Conservation (phyloP, 2,329 filamentous ascomycete genomes). For the Apiospora marii region DNA sequence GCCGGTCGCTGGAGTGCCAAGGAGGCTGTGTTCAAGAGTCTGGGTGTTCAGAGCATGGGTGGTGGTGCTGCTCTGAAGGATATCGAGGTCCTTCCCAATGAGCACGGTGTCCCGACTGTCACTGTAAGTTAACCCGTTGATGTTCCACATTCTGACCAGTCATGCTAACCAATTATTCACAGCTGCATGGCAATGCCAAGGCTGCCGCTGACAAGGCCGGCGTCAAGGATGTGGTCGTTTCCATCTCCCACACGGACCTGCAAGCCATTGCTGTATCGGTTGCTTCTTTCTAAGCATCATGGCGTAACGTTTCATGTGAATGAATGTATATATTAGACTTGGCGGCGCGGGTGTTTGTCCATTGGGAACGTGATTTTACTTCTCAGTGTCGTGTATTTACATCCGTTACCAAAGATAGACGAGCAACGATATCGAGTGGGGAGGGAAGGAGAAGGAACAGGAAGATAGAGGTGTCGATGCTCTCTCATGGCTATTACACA, state of each 20-base stretch:
- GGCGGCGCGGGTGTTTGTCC: neutral
- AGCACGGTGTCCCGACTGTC: conserved; percentile 83
- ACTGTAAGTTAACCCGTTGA: conserved; percentile 66
- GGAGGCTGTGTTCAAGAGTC: conserved; percentile 97
- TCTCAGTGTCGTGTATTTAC: neutral
- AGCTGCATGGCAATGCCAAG: conserved; percentile 89
- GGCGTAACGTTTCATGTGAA: neutral
- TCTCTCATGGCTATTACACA: neutral
- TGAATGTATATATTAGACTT: conserved; percentile 23
- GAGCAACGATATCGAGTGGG: neutral
- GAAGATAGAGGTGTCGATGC: neutral
- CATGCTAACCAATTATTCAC: conserved; percentile 47
- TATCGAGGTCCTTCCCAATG: conserved; percentile 88
- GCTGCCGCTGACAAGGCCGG: conserved; percentile 84
- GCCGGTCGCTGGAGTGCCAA: conserved; percentile 97
- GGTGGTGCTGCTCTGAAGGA: conserved; percentile 91
- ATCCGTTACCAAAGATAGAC: conserved; percentile 8
- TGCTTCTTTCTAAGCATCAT: conserved; percentile 49
- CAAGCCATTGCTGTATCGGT: conserved; percentile 96
- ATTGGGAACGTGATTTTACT: neutral
- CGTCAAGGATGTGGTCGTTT: conserved; percentile 88
- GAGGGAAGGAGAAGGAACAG: neutral
- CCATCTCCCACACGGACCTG: conserved; percentile 93
- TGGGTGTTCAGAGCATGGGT: conserved; percentile 86
- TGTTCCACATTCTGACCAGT: conserved; percentile 25